Evolutionary conservation across 805 yeast species (phyloP), one percentile per base, ranked within the genome.

Genomic region (Candida endomychidarum): DNA sequence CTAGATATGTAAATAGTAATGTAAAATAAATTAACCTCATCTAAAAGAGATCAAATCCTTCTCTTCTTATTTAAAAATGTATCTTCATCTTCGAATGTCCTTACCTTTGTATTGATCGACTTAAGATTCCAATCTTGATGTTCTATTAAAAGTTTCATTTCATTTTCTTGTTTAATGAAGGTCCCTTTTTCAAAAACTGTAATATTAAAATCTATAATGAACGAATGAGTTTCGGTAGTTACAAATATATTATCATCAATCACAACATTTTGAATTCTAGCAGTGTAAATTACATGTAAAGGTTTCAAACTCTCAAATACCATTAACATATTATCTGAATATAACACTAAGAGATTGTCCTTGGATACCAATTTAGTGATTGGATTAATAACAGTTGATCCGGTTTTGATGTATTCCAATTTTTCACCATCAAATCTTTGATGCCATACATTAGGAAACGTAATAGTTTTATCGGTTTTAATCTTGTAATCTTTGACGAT

Each of bases 41-140:
- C 21, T 9, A 16, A 17, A 9, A 10, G 5, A 29, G 22, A 14
- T 29, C 14, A 15, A 27, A 7, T n/a, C 26, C 12, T 32, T 12
- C 34, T 27, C 17, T 43, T 22, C 30, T 47, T 47, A 38, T 43
- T 39, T 19, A 33, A 25, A 19, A 47, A 47, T 8, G 50, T 47
- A 29, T 47, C 50, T 26, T 47, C 45, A 9, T 42, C 27, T 17
- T 43, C 47, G 12, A 32, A 32, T 21, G 26, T 20, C 20, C 35
- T 20, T 5, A 20, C 20, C 14, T 21, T 32, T 12, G 34, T 19
- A 6, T 23, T 20, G 2, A 38, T 14, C 3, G 22, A n/a, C 14
- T 32, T 38, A 8, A 32, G 4, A 15, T 17, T 17, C 41, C 41
- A 38, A 15, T 31, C 26, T 3, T 23, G 22, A 11, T 10, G 18